Evolutionary conservation across 2,329 filamentous ascomycete genomes (phyloP), one percentile per base, ranked within the genome.

Genomic region (Claviceps quebecensis): DNA sequence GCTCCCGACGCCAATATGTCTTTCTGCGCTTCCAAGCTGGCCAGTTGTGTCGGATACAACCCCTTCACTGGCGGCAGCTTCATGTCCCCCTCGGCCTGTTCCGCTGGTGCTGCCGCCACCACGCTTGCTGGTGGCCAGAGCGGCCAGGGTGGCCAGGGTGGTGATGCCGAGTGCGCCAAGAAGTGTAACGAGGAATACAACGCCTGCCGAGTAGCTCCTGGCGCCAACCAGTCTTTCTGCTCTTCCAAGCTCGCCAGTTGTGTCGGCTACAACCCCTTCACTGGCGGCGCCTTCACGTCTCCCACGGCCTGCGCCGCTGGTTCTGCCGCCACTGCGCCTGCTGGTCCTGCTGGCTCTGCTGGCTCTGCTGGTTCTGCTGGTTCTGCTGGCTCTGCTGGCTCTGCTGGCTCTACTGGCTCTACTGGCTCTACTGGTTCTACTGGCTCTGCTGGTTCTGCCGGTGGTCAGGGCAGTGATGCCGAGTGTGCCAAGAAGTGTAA

Each of bases 261-360:
- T 55, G 54, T 62, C 5, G 56, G 56, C 51, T 60, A 55, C 56
- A 60, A 55, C 57, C 60, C 60, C 37, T 63, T 56, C 38, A 49
- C 52, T 34, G 47, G 41, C 23, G 45, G 48, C 14, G 52, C 55
- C 7, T 48, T 44, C 1, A 54, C 55, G 23, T 47, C 45, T 8
- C 56, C 55, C n/a, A 56, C 55, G 22, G 56, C 58, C 26, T 60
- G 59, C 43, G n/a, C 9, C 13, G 36, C 26, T 45, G 13, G 23
- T 53, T 23, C 53, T 22, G 47, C 54, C 23, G 50, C 57, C 23
- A 55, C 54, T 38, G 52, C 3, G 11, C 17, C 54, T 22, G 60
- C 51, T 36, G 59, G 58, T 23, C n/a, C n/a, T n/a, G n/a, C n/a
- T n/a, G n/a, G n/a, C n/a, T n/a, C n/a, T n/a, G n/a, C n/a, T n/a